Evolutionary conservation across 345 rosid species (phyloP).

Genomic region (Citrus maxima): DNA sequence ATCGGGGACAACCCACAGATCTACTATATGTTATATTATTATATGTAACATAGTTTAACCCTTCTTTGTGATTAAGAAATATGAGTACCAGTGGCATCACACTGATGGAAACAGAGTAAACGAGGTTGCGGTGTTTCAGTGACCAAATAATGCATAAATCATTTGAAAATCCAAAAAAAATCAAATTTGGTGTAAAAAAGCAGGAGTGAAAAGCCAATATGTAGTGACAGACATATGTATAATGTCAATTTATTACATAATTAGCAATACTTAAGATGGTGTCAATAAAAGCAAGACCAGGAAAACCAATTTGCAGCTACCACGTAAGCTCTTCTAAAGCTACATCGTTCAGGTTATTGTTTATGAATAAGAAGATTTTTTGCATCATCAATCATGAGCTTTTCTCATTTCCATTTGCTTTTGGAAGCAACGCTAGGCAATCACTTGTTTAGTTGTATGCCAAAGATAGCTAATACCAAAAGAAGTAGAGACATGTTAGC

Average conservation of each 20-base stretch:
- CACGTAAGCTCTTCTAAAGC: conserved; percentile 77
- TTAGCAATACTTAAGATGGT: too few relatives aligned
- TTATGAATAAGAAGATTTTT: conserved; percentile 56
- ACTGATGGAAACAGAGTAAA: neutral
- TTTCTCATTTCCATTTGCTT: conserved; percentile 66
- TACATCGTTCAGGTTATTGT: conserved; percentile 55
- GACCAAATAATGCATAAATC: too few relatives aligned
- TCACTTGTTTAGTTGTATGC: conserved; percentile 14
- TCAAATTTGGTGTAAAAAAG: neutral
- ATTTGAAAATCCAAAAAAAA: too few relatives aligned
- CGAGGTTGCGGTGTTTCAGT: too few relatives aligned
- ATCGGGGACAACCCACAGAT: too few relatives aligned
- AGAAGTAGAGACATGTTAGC: conserved; percentile 32
- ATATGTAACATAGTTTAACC: too few relatives aligned
- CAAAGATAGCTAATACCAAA: neutral
- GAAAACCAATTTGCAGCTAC: neutral
- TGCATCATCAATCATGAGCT: conserved; percentile 74
- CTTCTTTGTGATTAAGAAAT: neutral
- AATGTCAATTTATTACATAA: too few relatives aligned
- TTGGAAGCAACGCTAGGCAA: conserved; percentile 82
- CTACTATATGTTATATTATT: too few relatives aligned
- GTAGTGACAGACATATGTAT: too few relatives aligned
- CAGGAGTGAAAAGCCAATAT: neutral
- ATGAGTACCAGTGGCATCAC: neutral
- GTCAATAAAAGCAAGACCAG: too few relatives aligned